Evolutionary conservation across 257 asterid genomes (phyloP).

Genomic region (Voacanga thouarsii): DNA sequence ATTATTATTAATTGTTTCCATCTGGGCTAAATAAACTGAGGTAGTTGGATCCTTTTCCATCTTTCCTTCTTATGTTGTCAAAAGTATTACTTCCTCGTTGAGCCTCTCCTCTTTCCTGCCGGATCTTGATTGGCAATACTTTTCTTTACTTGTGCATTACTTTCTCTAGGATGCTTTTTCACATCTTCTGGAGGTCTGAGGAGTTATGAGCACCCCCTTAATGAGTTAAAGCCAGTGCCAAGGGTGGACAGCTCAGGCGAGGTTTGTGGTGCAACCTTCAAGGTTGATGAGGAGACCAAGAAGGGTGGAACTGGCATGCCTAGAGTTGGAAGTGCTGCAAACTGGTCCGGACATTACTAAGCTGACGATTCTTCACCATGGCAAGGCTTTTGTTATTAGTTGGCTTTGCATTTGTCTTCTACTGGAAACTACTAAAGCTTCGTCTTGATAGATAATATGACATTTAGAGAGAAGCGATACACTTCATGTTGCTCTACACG

Average conservation of each 20-base stretch:
- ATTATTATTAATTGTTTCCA: not conserved
- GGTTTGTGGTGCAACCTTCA: conserved; percentile 77
- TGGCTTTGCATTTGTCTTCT: conserved; percentile 28
- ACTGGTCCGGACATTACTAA: conserved; percentile 85
- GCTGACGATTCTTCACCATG: conserved; percentile 3
- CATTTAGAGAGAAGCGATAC: not conserved
- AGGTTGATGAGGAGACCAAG: conserved; percentile 68
- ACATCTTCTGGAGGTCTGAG: conserved; percentile 90
- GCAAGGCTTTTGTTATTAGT: conserved; percentile 23
- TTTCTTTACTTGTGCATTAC: not conserved
- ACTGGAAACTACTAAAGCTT: conserved; percentile 12
- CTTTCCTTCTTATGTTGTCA: not conserved
- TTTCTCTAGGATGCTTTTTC: conserved; percentile 73
- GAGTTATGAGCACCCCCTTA: conserved; percentile 81
- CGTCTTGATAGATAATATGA: conserved; percentile 14
- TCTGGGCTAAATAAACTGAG: not conserved
- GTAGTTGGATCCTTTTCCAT: not conserved
- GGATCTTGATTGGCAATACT: not conserved
- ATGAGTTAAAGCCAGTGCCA: conserved; percentile 85
- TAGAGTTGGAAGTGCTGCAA: conserved; percentile 90
- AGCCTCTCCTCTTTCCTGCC: not conserved
- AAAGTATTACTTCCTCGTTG: not conserved
- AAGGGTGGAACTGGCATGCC: conserved; percentile 67
- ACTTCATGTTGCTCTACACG: conserved; percentile 17
- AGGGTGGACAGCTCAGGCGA: conserved; percentile 93